Conservation (phyloP, 2,329 filamentous ascomycete species). For the Ceratocystis eucalypticola region DNA sequence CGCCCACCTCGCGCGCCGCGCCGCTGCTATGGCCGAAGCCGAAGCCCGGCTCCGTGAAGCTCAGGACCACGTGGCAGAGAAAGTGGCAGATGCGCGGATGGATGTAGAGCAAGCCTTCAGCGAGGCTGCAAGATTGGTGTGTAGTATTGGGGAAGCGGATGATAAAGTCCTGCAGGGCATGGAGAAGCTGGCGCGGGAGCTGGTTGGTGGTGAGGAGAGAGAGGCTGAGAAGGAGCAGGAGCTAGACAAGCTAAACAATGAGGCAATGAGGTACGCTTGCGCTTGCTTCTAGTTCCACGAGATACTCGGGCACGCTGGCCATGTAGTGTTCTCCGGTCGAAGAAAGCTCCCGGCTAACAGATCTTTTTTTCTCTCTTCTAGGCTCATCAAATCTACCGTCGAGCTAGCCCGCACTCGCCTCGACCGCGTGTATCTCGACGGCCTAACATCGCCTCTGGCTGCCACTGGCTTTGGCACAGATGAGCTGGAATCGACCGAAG, state of each 20-base stretch:
- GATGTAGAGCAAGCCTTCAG: too few species aligned
- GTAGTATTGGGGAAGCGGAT: conserved; percentile 28
- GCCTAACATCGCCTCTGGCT: conserved; percentile 23
- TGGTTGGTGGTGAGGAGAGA: conserved; percentile 37
- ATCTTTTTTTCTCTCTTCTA: conserved; percentile 21
- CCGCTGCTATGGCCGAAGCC: not conserved
- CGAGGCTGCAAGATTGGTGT: too few species aligned
- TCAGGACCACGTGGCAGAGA: not conserved
- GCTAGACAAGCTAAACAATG: conserved; percentile 45
- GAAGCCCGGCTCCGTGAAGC: not conserved
- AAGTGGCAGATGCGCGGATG: not conserved
- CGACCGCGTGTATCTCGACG: conserved; percentile 42
- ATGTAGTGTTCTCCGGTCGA: too few species aligned
- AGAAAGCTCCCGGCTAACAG: not conserved
- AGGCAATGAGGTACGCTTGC: conserved; percentile 35
- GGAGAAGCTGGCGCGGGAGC: conserved; percentile 50
- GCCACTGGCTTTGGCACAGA: conserved; percentile 28
- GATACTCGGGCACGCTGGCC: too few species aligned
- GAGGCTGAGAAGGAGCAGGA: conserved; percentile 38
- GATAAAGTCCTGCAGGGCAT: conserved; percentile 52
- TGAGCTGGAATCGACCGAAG: conserved; percentile 26
- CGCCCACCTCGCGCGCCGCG: conserved; percentile 24
- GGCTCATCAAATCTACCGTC: conserved; percentile 44
- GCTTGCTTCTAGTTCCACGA: not conserved
- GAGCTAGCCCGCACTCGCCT: conserved; percentile 41